Conservation (phyloP, 768 basidiomycete species). For the Clitopilus hobsonii region DNA sequence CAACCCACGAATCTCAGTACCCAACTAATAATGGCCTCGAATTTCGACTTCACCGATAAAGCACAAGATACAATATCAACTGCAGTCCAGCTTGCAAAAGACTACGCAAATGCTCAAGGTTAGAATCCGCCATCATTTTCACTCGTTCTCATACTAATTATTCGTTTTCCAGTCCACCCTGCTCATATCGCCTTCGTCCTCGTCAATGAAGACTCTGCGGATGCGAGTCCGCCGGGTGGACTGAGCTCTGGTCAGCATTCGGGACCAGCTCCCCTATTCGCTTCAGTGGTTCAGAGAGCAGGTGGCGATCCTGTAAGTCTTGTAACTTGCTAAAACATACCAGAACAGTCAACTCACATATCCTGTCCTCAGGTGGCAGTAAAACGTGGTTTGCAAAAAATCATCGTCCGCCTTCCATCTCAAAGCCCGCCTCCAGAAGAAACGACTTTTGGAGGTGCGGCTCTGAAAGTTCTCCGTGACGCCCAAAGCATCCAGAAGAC, state of each 20-base stretch:
- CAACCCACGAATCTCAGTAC: background rate
- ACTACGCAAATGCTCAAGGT: constrained; percentile 82
- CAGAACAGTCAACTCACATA: background rate
- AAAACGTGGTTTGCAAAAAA: constrained; percentile 67
- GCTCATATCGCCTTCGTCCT: constrained; percentile 80
- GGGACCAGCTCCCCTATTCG: constrained; percentile 56
- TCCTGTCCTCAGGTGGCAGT: constrained; percentile 40
- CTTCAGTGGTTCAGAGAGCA: constrained; percentile 72
- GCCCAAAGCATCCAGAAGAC: constrained; percentile 76
- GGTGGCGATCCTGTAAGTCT: constrained; percentile 76
- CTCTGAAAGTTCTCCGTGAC: constrained; percentile 63
- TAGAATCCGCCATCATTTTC: constrained; percentile 11
- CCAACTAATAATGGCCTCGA: constrained; percentile 36
- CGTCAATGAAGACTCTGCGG: constrained; percentile 58
- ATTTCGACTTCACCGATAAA: constrained; percentile 85
- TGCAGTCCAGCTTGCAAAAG: constrained; percentile 78
- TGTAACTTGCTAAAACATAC: background rate
- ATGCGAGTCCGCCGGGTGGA: constrained; percentile 27
- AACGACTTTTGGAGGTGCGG: constrained; percentile 50
- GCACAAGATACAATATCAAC: constrained; percentile 64
- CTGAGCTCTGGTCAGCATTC: constrained; percentile 15
- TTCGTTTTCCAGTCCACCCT: constrained; percentile 57
- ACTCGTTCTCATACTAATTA: constrained; percentile 5
- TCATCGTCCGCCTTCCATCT: constrained; percentile 76
- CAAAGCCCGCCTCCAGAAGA: constrained; percentile 88